phyloP scores from a whole-genome alignment of 345 rosid genomes.

The Draba incana region DNA sequence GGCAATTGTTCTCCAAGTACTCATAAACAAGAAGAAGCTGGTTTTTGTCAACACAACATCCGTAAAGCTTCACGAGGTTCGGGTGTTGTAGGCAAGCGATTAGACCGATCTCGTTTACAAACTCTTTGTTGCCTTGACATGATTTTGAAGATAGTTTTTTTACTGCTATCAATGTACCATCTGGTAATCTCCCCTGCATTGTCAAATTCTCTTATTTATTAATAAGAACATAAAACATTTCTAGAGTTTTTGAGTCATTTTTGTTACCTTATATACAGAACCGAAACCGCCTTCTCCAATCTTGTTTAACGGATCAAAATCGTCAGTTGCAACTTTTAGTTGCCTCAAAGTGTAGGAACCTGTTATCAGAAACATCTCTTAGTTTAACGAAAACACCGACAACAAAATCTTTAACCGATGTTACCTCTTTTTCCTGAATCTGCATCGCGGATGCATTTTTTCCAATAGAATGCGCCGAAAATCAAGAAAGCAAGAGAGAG shows the following conservation, averaged over 20 bases:
- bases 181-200: constrained; percentile 39
- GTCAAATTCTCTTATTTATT: neutral
- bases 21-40: constrained; percentile 52
- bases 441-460: constrained; percentile 2
- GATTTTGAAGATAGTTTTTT: constrained; percentile 51
- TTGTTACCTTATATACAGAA: constrained; percentile 47
- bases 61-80: constrained; percentile 51
- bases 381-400: neutral
- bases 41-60: constrained; percentile 49
- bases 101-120: constrained; percentile 50
- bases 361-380: constrained; percentile 17
- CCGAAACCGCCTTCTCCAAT: constrained; percentile 55
- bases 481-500: constrained; percentile 38
- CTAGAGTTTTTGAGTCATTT: neutral
- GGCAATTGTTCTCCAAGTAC: constrained; percentile 55
- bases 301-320: constrained; percentile 43
- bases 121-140: constrained; percentile 52
- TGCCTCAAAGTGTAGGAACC: constrained; percentile 44
- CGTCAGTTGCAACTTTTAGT: constrained; percentile 42
- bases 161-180: constrained; percentile 46
- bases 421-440: constrained; percentile 25
- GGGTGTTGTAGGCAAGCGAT: constrained; percentile 51
- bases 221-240: neutral
- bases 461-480: constrained; percentile 47
- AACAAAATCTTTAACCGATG: neutral